These are phyloP conservation scores for Linnemannia elongata DNA, from an alignment of 192 early-diverging fungal species.

Conservation along the genomic window DNA sequence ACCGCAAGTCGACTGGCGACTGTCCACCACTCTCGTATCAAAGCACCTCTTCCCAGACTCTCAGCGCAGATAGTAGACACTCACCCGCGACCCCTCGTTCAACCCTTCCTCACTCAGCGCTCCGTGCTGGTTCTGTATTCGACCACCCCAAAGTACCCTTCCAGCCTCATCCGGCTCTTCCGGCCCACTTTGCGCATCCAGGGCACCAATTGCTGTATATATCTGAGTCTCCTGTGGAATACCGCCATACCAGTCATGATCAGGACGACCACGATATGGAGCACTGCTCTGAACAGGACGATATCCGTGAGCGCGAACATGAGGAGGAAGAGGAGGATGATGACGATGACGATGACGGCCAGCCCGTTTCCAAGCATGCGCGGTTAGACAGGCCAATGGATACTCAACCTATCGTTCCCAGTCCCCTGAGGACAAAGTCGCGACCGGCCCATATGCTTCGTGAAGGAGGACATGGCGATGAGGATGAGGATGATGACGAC, in stretches of 20 bases:
- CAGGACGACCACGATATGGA: constrained; percentile 52
- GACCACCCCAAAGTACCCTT: constrained; percentile 2
- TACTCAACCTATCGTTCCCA: neutral
- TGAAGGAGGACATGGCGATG: constrained; percentile 1
- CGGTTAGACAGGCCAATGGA: neutral
- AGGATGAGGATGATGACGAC: constrained; percentile 4
- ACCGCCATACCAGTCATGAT: constrained; percentile 11
- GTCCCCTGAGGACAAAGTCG: neutral
- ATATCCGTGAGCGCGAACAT: constrained; percentile 46
- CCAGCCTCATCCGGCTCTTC: neutral
- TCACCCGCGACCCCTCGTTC: constrained; percentile 44
- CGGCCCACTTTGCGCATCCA: neutral
- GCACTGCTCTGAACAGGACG: constrained; percentile 54
- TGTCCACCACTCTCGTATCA: constrained; percentile 32
- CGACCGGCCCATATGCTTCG: neutral
- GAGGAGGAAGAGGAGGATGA: constrained; percentile 41
- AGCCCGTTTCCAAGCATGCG: constrained; percentile 3
- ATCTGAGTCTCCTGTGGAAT: constrained; percentile 15
- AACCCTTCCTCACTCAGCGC: neutral
- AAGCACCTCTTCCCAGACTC: constrained; percentile 22
- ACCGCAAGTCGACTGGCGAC: constrained; percentile 7
- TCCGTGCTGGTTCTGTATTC: neutral
- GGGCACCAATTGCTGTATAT: neutral
- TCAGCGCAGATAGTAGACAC: constrained; percentile 23
- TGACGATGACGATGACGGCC: constrained; percentile 42